Conservation (phyloP, 2,329 filamentous ascomycete species). For the Sarocladium kiliense region DNA sequence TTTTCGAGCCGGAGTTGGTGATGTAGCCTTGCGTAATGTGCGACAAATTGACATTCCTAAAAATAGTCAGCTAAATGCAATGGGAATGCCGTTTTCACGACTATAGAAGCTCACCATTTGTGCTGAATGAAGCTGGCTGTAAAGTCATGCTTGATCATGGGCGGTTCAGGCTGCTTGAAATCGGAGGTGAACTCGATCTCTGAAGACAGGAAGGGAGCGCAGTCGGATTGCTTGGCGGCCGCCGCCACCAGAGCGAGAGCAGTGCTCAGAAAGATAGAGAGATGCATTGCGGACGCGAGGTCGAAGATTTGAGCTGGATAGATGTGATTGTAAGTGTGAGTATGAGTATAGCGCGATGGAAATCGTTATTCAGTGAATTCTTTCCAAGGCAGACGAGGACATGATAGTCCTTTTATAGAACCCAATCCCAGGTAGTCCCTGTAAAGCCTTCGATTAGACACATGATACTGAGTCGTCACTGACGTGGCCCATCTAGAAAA, state of each 20-base stretch:
- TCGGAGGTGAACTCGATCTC: conserved; percentile 22
- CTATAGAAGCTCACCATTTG: conserved; percentile 25
- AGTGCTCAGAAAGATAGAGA: not conserved
- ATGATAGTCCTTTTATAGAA: too few relatives aligned
- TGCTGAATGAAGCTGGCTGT: conserved; percentile 30
- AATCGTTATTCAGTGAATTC: too few relatives aligned
- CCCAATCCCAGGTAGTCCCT: too few relatives aligned
- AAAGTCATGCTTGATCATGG: conserved; percentile 25
- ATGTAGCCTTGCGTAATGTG: conserved; percentile 31
- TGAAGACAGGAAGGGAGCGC: conserved; percentile 18
- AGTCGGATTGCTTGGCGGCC: not conserved
- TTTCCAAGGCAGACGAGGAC: too few relatives aligned
- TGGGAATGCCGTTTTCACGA: too few relatives aligned
- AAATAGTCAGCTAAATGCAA: not conserved
- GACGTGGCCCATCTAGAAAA: too few relatives aligned
- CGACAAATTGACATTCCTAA: conserved; percentile 31
- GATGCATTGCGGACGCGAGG: not conserved
- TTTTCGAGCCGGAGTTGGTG: conserved; percentile 25
- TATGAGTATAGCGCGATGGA: too few relatives aligned
- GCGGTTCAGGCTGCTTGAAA: conserved; percentile 27
- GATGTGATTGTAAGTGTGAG: too few relatives aligned
- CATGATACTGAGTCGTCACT: too few relatives aligned
- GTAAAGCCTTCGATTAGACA: too few relatives aligned
- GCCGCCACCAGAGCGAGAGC: not conserved
- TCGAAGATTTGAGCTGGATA: too few relatives aligned